Percentiles rank a stretch among this genome's conserved stretches.
These are phyloP conservation scores for Hymenoscyphus infarciens DNA, from an alignment of 2,329 filamentous ascomycete species.

Conservation along the genomic window DNA sequence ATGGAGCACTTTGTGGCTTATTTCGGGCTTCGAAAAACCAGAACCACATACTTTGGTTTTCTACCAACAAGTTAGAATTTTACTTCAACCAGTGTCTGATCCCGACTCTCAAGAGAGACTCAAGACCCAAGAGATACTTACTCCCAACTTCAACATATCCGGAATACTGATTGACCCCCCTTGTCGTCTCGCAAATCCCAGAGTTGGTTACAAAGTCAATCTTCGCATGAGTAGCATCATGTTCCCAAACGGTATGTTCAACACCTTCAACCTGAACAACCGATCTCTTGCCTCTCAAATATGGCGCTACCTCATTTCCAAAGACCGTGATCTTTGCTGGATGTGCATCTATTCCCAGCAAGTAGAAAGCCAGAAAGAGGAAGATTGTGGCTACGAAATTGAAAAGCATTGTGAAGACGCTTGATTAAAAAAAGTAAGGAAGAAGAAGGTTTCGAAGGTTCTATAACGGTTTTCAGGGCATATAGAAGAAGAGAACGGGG, in stretches of 20 bases:
- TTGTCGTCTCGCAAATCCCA: conserved; percentile 17
- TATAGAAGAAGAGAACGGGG: not conserved
- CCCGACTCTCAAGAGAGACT: not conserved
- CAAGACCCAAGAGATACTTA: not conserved
- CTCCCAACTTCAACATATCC: conserved; percentile 36
- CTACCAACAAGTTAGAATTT: not conserved
- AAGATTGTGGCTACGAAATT: not conserved
- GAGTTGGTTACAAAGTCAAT: conserved; percentile 43
- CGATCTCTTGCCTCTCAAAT: conserved; percentile 27
- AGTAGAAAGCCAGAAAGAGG: not conserved
- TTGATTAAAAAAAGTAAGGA: not conserved
- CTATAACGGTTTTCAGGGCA: not conserved
- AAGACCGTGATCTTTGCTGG: not conserved
- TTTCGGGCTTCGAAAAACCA: conserved; percentile 20
- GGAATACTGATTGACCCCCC: conserved; percentile 15
- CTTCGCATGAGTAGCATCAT: conserved; percentile 38
- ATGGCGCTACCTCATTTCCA: not conserved
- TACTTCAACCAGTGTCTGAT: no score
- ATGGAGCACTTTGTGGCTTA: conserved; percentile 11
- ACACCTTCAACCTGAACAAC: conserved; percentile 33
- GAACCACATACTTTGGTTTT: conserved; percentile 13
- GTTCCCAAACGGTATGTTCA: conserved; percentile 44
- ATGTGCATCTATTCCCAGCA: not conserved
- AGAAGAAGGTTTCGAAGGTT: not conserved
- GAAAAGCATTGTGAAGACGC: not conserved